A percentile compares a stretch with the other conserved stretches of the same genome.
phyloP scores from a whole-genome alignment of 352 stramenopile genomes.

The Saprolegnia diclina region DNA sequence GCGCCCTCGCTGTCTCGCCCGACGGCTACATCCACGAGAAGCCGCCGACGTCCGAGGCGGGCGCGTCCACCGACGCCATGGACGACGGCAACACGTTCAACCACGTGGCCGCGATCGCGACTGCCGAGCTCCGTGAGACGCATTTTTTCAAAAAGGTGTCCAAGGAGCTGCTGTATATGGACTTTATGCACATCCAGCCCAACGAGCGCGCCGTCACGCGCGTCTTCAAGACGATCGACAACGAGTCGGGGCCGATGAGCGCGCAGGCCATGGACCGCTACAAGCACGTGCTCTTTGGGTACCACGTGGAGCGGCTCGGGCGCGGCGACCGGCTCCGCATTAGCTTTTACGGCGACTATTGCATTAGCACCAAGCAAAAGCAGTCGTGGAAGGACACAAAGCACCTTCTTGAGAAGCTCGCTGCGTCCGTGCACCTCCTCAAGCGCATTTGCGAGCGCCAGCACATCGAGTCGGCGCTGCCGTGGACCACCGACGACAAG shows the following conservation, averaged over 20 bases:
- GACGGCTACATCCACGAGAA: background rate
- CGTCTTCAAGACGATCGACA: slow-evolving; percentile 25
- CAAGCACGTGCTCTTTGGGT: slow-evolving; percentile 26
- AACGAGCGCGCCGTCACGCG: slow-evolving; percentile 16
- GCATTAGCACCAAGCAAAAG: slow-evolving; percentile 2
- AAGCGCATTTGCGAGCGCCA: slow-evolving; percentile 12
- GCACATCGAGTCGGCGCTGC: background rate
- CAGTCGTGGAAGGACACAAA: slow-evolving; percentile 16
- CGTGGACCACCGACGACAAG: background rate
- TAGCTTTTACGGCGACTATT: slow-evolving; percentile 26
- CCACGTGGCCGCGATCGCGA: slow-evolving; percentile 3
- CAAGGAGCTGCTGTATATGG: slow-evolving; percentile 22
- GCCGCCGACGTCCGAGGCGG: background rate
- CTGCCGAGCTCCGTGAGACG: background rate
- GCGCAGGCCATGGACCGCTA: background rate
- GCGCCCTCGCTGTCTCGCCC: background rate
- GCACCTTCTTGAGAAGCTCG: slow-evolving; percentile 21
- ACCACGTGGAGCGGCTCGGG: slow-evolving; percentile 8
- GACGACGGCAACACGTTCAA: slow-evolving; percentile 14
- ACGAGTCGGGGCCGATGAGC: background rate
- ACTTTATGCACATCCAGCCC: slow-evolving; percentile 25
- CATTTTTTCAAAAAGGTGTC: slow-evolving; percentile 20
- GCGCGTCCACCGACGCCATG: background rate
- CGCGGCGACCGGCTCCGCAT: background rate
- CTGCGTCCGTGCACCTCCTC: background rate